phyloP scores from a whole-genome alignment of 768 basidiomycete genomes.

The Rhizopogon salebrosus region DNA sequence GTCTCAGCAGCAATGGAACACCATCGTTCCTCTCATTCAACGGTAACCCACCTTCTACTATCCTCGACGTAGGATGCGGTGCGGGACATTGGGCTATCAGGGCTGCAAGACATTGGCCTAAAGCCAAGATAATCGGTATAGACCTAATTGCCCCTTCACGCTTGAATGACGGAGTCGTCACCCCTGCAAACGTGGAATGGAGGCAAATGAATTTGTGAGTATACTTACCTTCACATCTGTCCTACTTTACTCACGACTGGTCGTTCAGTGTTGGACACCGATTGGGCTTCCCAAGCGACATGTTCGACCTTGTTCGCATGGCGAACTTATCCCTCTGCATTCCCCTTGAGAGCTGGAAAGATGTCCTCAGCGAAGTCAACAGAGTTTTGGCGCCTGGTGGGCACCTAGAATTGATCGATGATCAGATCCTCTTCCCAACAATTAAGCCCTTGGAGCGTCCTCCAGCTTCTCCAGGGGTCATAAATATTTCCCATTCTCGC shows the following conservation, averaged over 20 bases:
- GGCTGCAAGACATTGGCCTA: constrained; percentile 59
- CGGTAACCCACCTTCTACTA: constrained; percentile 43
- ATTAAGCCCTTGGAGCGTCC: constrained; percentile 24
- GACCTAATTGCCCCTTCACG: constrained; percentile 46
- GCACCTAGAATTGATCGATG: constrained; percentile 70
- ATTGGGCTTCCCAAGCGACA: constrained; percentile 57
- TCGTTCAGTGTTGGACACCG: constrained; percentile 42
- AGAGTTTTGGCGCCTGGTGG: constrained; percentile 61
- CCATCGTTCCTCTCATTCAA: constrained; percentile 59
- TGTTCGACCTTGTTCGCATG: constrained; percentile 73
- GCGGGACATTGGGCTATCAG: constrained; percentile 62
- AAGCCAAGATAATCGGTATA: constrained; percentile 55
- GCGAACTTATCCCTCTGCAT: constrained; percentile 61
- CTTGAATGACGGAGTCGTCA: constrained; percentile 30
- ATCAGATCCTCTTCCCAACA: constrained; percentile 62
- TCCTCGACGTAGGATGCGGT: constrained; percentile 78
- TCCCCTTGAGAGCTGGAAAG: constrained; percentile 55
- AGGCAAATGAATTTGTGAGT: constrained; percentile 67
- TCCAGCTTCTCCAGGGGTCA: constrained; percentile 2
- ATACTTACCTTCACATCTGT: not conserved
- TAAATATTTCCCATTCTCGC: not conserved
- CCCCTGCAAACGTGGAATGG: constrained; percentile 41
- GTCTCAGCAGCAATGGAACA: constrained; percentile 45
- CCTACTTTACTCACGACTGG: constrained; percentile 8
- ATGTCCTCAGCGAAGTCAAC: constrained; percentile 51